phyloP scores from a whole-genome alignment of 345 rosid genomes.

The Lepidium didymum region DNA sequence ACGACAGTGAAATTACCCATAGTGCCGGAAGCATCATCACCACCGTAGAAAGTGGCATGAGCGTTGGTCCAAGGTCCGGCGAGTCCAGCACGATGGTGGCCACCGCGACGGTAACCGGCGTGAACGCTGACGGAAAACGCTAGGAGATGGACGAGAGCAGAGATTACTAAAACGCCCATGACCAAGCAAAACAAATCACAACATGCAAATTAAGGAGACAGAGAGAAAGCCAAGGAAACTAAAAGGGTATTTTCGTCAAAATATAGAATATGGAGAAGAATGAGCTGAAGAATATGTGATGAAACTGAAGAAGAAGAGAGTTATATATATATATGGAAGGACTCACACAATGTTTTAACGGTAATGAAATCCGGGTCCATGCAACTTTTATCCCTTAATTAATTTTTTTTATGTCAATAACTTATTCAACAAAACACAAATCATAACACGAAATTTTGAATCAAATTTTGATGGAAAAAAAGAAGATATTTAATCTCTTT shows the following conservation, averaged over 20 bases:
- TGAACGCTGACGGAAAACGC: conserved; percentile 13
- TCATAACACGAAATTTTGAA: no score
- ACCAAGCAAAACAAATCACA: conserved; percentile 2
- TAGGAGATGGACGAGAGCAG: conserved; percentile 9
- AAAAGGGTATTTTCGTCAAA: conserved; percentile 4
- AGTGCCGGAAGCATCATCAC: conserved; percentile 83
- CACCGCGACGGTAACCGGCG: conserved; percentile 11
- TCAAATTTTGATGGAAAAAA: no score
- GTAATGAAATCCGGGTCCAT: conserved; percentile 32
- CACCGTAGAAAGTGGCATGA: conserved; percentile 78
- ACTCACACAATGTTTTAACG: conserved; percentile 17
- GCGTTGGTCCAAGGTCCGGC: conserved; percentile 60
- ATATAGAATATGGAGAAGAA: background rate
- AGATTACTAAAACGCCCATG: conserved; percentile 19
- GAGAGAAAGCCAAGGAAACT: background rate
- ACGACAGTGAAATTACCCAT: conserved; percentile 38
- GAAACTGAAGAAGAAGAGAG: conserved; percentile 7
- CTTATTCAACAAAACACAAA: no score
- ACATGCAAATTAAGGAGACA: background rate
- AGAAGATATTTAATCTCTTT: no score
- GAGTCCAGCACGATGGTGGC: conserved; percentile 25
- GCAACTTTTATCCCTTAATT: conserved; percentile 3
- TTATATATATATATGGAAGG: conserved; percentile 25
- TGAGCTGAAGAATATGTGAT: conserved; percentile 3
- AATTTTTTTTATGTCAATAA: background rate